Evolutionary conservation across 371 early-diverging fungal species (phyloP).

Genomic region (Mucor saturninus): DNA sequence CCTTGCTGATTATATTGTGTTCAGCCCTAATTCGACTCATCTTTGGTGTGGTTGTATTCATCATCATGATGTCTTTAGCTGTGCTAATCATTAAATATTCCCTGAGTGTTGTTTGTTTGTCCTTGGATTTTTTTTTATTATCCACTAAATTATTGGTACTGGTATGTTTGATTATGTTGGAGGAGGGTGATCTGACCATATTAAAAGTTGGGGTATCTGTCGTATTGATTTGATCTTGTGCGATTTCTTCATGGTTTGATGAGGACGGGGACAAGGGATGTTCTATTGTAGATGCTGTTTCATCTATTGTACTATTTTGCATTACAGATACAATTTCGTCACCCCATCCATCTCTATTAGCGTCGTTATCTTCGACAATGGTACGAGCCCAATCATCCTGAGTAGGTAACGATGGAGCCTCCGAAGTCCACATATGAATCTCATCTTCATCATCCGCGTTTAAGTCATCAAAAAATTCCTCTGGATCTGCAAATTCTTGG

Average conservation of each 20-base stretch:
- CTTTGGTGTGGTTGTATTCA: slow-evolving; percentile 26
- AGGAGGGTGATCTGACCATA: neutral
- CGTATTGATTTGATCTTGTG: neutral
- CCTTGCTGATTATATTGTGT: slow-evolving; percentile 32
- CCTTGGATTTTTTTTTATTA: neutral
- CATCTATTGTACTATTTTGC: neutral
- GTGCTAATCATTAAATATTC: slow-evolving; percentile 45
- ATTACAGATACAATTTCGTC: slow-evolving; percentile 3
- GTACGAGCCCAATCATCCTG: neutral
- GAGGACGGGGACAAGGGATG: neutral
- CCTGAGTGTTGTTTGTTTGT: slow-evolving; percentile 4
- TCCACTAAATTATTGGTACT: neutral
- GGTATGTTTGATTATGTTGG: slow-evolving; percentile 3
- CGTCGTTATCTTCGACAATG: neutral
- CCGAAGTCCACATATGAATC: too few species aligned
- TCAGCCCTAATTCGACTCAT: slow-evolving; percentile 38
- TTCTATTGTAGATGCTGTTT: neutral
- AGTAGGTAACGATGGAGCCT: neutral
- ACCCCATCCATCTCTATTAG: slow-evolving; percentile 18
- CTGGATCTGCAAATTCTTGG: too few species aligned
- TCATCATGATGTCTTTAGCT: slow-evolving; percentile 32
- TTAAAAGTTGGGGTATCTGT: neutral
- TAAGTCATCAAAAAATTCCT: too few species aligned
- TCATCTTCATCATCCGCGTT: too few species aligned
- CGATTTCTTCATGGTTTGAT: too few species aligned